Percentiles rank a stretch among this genome's conserved stretches.
These are phyloP conservation scores for Tephrocybe sp. DNA, from an alignment of 768 basidiomycete genomes.

Conservation along the genomic window DNA sequence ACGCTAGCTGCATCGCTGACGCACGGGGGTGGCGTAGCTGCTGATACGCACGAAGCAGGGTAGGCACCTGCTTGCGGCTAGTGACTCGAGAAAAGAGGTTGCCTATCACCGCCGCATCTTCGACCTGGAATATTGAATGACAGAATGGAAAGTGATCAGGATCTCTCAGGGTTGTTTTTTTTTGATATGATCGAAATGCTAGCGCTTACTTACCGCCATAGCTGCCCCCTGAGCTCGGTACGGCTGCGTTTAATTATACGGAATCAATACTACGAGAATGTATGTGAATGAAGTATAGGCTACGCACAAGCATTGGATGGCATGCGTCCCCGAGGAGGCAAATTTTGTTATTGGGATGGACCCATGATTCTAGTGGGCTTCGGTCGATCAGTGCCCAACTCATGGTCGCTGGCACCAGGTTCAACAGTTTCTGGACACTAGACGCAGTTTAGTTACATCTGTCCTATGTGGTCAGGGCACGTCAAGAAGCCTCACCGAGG, in stretches of 20 bases:
- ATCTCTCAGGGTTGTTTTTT: too few relatives aligned
- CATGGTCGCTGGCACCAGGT: slow-evolving; percentile 44
- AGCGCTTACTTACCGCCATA: slow-evolving; percentile 43
- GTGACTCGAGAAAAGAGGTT: slow-evolving; percentile 52
- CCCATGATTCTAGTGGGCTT: slow-evolving; percentile 46
- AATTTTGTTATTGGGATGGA: slow-evolving; percentile 42
- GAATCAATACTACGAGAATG: neutral
- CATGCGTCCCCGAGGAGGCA: slow-evolving; percentile 55
- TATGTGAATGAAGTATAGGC: neutral
- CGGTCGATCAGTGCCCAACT: slow-evolving; percentile 52
- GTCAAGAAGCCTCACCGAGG: slow-evolving; percentile 32
- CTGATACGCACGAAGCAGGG: slow-evolving; percentile 54
- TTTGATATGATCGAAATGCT: neutral
- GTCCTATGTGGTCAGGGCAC: neutral
- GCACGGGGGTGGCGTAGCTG: slow-evolving; percentile 50
- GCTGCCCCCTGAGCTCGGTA: slow-evolving; percentile 57
- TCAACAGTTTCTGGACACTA: slow-evolving; percentile 46
- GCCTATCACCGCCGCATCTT: slow-evolving; percentile 51
- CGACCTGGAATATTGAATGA: slow-evolving; percentile 35
- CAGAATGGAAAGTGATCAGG: too few relatives aligned
- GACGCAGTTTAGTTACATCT: neutral
- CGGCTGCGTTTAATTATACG: slow-evolving; percentile 30
- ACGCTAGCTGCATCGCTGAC: slow-evolving; percentile 45
- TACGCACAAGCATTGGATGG: slow-evolving; percentile 57
- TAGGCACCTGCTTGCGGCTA: slow-evolving; percentile 33